These are phyloP conservation scores for Athelia sp. DNA, from an alignment of 1,284 basidiomycete species.

Conservation along the genomic window DNA sequence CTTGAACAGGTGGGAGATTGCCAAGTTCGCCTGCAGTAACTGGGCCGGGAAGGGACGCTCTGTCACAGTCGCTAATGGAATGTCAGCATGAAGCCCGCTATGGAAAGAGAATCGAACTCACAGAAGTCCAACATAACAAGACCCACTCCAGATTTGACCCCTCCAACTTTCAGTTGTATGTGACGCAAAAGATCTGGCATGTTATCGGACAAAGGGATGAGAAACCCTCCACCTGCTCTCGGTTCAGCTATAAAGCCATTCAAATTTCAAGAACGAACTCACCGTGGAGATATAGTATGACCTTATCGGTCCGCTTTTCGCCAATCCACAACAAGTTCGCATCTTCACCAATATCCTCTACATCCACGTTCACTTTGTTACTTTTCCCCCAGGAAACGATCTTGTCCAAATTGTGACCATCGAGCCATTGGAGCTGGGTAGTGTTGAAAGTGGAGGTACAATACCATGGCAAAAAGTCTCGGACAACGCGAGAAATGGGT, in stretches of 20 bases:
- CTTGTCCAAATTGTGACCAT: not conserved
- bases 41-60: not conserved
- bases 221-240: not conserved
- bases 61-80: no score
- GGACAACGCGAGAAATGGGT: not conserved
- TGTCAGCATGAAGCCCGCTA: no score
- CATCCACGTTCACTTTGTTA: no score
- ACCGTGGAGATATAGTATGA: constrained; percentile 2
- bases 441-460: not conserved
- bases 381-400: not conserved
- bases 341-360: not conserved
- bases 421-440: not conserved
- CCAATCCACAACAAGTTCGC: not conserved
- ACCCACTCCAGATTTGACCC: no score
- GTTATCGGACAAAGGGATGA: not conserved
- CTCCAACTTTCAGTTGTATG: no score
- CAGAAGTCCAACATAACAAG: no score
- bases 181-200: no score
- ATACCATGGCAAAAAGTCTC: not conserved
- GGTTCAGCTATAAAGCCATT: not conserved
- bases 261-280: not conserved
- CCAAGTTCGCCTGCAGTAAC: not conserved
- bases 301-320: not conserved
- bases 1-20: not conserved
- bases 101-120: no score